Base-by-base conservation (phyloP, 169 alveolate species). In the Eimeria praecox region DNA sequence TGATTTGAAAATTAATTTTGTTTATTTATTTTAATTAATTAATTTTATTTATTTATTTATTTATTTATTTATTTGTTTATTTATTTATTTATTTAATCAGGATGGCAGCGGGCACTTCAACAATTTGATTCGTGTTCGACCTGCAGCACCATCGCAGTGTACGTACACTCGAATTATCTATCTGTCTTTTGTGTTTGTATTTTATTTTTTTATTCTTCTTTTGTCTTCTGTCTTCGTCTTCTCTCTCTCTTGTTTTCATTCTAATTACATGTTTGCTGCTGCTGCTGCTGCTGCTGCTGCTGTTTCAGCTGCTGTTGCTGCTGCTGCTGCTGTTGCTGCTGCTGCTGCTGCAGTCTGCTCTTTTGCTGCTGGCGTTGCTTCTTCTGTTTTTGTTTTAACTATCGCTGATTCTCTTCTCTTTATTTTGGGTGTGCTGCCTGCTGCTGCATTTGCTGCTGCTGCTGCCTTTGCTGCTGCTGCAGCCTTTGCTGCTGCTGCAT, bases 101-200 rank as follows among this genome's bases (percentile, higher is more conserved):
- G 95, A 91, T 82, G 95, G 95, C 18, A 82, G 59, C 59, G 95
- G 95, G 1, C 95, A 91, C 59, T 91, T 91, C 91, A 91, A 91
- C 77, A 91, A 91, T 52, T 33, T 91, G 42, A 73, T 91, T 46
- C 80, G 82, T 44, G 95, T 91, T 27, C 73, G 91, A 18, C 78
- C 95, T 9, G 90, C 90, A 42, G 73, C 90, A 46, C 56, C 69
- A 24, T 91, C 95, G 38, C 95, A 80, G 27, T 35, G 95, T 91
- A n/a, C 59, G 6, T 89, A 8, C 56, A 12, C 56, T 49, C 12
- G 12, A 49, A 49, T 5, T 8, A 49, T 8, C 5, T 49, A 49
- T 49, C 5, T 49, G 12, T 49, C 5, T 49, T 49, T 49, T 49
- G 12, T 49, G 12, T 49, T 49, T 49, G 5, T 49, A 49, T 49